Evolutionary conservation across 1,139 yeast species (phyloP).

Genomic region (Debaryomyces subglobosus): DNA sequence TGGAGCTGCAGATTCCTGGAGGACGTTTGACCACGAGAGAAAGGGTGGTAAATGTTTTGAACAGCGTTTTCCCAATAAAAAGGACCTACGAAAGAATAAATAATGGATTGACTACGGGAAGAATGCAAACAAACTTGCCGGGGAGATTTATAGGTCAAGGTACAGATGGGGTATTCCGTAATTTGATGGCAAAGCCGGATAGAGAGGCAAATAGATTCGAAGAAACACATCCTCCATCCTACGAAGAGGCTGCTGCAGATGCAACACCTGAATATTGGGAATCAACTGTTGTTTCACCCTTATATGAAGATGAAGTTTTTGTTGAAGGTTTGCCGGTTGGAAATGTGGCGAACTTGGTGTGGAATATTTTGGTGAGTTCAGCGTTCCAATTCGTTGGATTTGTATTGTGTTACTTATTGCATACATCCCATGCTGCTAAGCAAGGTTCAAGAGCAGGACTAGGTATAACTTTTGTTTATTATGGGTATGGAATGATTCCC

Average conservation of each 20-base stretch:
- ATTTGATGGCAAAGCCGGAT: slow-evolving; percentile 85
- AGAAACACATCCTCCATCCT: slow-evolving; percentile 77
- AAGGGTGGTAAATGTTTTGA: slow-evolving; percentile 36
- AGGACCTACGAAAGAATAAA: slow-evolving; percentile 50
- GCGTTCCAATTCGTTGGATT: slow-evolving; percentile 96
- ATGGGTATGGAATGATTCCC: slow-evolving; percentile 76
- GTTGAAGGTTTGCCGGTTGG: slow-evolving; percentile 99
- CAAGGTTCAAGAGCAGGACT: slow-evolving; percentile 94
- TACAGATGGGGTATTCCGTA: slow-evolving; percentile 91
- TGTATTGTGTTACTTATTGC: slow-evolving; percentile 83
- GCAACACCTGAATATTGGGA: slow-evolving; percentile 98
- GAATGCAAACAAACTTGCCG: slow-evolving; percentile 49
- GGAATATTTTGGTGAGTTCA: slow-evolving; percentile 87
- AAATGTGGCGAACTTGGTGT: slow-evolving; percentile 76
- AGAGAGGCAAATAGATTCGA: slow-evolving; percentile 43
- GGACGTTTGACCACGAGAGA: slow-evolving; percentile 28
- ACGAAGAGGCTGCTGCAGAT: slow-evolving; percentile 95
- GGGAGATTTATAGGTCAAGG: slow-evolving; percentile 57
- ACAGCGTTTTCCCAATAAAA: slow-evolving; percentile 41
- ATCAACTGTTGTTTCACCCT: slow-evolving; percentile 80
- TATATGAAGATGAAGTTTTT: slow-evolving; percentile 84
- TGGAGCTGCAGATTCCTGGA: slow-evolving; percentile 11
- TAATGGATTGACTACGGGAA: slow-evolving; percentile 47
- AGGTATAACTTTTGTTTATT: slow-evolving; percentile 80
- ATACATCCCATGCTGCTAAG: slow-evolving; percentile 96